These are phyloP conservation scores for Geum urbanum DNA, from an alignment of 306 rosid species.

Conservation along the genomic window DNA sequence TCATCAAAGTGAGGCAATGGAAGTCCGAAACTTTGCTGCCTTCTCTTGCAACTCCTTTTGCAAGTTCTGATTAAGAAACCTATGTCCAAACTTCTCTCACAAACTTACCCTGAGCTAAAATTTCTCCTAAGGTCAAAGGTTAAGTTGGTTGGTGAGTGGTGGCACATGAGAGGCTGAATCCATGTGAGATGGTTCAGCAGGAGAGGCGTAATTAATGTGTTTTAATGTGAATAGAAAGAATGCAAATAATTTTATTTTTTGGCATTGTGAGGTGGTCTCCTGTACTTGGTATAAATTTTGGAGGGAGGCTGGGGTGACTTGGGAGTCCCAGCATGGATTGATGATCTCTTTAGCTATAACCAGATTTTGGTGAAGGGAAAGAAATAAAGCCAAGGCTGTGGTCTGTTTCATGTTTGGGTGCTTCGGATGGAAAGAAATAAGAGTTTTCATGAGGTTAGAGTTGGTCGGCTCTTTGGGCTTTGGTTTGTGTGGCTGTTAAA, in stretches of 20 bases:
- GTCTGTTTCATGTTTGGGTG: neutral
- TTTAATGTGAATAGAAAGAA: neutral
- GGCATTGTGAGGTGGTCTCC: neutral
- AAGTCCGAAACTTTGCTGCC: neutral
- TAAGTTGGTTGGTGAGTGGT: neutral
- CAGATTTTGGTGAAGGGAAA: neutral
- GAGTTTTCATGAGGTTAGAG: no score
- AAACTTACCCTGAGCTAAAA: neutral
- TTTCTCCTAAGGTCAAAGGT: neutral
- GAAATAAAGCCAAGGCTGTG: neutral
- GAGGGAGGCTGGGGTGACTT: neutral
- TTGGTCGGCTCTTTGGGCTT: neutral
- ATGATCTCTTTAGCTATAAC: neutral
- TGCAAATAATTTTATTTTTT: neutral
- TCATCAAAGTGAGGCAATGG: neutral
- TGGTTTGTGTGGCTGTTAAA: neutral
- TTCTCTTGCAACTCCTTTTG: neutral
- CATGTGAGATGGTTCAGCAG: neutral
- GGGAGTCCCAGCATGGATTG: neutral
- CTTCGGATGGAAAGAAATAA: neutral
- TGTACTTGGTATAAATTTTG: neutral
- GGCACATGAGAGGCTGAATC: neutral
- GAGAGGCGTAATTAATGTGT: neutral
- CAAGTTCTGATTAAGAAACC: neutral
- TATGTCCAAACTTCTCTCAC: neutral